Evolutionary conservation across 805 yeast genomes (phyloP).

Genomic region (Candida insectorum): DNA sequence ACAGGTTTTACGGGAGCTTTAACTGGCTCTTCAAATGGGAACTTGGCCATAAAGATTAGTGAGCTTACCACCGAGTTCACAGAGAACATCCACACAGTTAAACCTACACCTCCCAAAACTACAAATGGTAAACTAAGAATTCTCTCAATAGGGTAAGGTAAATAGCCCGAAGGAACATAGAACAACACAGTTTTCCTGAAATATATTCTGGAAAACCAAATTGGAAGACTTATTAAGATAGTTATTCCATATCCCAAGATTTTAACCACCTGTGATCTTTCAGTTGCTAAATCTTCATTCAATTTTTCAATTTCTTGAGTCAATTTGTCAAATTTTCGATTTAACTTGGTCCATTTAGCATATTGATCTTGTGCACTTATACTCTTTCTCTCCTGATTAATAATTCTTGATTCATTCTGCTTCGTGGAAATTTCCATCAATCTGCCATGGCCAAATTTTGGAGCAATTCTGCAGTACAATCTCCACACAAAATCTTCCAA

Average conservation of each 20-base stretch:
- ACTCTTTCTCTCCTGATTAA: conserved; percentile 51
- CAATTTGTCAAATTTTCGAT: conserved; percentile 63
- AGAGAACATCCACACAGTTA: conserved; percentile 53
- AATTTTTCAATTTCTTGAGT: conserved; percentile 47
- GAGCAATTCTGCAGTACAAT: conserved; percentile 28
- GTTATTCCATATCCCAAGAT: conserved; percentile 32
- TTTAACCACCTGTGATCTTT: conserved; percentile 31
- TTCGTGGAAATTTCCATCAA: conserved; percentile 20
- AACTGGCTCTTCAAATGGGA: conserved; percentile 16
- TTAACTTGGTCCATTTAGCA: conserved; percentile 93
- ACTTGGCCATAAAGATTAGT: conserved; percentile 17
- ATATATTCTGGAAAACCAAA: conserved; percentile 47
- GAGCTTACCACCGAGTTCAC: conserved; percentile 28
- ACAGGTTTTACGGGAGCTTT: conserved; percentile 10
- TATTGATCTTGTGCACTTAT: conserved; percentile 91
- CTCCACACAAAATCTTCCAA: conserved; percentile 38
- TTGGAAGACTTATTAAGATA: conserved; percentile 42
- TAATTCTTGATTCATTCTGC: conserved; percentile 42
- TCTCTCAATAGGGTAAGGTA: conserved; percentile 58
- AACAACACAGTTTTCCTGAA: conserved; percentile 54
- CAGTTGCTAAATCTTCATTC: conserved; percentile 33
- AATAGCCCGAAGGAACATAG: conserved; percentile 53
- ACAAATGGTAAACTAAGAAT: conserved; percentile 61
- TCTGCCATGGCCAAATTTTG: conserved; percentile 30
- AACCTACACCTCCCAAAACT: conserved; percentile 59